Conservation (phyloP, 2,329 filamentous ascomycete genomes). For the Botrytis squamosa region DNA sequence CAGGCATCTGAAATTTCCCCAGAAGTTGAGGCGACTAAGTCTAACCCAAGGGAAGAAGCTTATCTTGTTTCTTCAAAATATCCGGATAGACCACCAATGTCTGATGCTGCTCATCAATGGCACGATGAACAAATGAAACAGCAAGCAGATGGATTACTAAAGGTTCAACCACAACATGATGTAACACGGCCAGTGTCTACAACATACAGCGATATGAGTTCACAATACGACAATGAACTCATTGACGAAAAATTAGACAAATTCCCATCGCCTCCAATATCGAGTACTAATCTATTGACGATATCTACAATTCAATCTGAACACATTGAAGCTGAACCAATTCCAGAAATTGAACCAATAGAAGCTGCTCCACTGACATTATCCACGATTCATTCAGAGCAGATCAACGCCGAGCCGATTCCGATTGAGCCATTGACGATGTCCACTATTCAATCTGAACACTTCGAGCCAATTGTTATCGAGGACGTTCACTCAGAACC, state of each 20-base stretch:
- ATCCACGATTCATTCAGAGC: conserved; percentile 44
- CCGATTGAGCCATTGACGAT: conserved; percentile 36
- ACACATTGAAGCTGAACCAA: conserved; percentile 40
- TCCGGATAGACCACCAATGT: conserved; percentile 27
- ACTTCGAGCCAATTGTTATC: conserved; percentile 38
- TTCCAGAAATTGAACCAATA: neutral
- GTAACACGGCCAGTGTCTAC: conserved; percentile 47
- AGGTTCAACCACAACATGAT: conserved; percentile 25
- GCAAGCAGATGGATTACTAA: conserved; percentile 27
- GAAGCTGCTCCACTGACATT: conserved; percentile 36
- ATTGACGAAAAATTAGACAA: conserved; percentile 53
- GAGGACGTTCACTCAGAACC: conserved; percentile 15
- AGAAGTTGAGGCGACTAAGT: conserved; percentile 27
- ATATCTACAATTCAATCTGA: conserved; percentile 40
- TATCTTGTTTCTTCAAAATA: conserved; percentile 29
- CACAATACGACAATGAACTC: conserved; percentile 49
- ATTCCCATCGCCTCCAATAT: conserved; percentile 54
- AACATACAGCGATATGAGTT: conserved; percentile 54
- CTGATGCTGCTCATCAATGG: conserved; percentile 38
- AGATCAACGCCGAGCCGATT: conserved; percentile 38
- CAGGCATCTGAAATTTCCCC: conserved; percentile 23
- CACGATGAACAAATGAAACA: conserved; percentile 36
- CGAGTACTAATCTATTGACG: conserved; percentile 38
- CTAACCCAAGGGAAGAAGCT: conserved; percentile 24
- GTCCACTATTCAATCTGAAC: conserved; percentile 39